Conservation (phyloP, 2,329 filamentous ascomycete species). For the Xylaria sp. region DNA sequence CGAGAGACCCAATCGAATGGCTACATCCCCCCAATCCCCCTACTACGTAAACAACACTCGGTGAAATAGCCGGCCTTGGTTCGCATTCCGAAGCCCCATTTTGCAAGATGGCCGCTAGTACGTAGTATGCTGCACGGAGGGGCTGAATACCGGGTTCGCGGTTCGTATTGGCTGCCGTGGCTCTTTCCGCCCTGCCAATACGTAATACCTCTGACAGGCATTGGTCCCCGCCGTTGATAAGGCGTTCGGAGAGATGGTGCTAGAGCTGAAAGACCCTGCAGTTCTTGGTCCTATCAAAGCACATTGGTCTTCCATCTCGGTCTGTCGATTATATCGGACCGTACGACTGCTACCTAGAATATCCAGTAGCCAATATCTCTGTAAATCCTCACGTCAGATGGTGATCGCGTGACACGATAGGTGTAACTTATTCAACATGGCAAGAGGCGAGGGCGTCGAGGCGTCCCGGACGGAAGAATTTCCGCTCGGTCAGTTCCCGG, state of each 20-base stretch:
- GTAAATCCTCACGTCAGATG: background rate
- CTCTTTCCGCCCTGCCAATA: background rate
- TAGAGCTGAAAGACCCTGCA: background rate
- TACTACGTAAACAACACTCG: background rate
- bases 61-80: background rate
- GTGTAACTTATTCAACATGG: background rate
- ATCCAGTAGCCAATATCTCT: background rate
- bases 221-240: background rate
- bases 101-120: background rate
- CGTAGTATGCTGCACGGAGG: background rate
- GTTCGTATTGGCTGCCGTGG: background rate
- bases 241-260: background rate
- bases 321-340: too few relatives aligned
- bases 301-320: background rate
- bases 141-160: background rate
- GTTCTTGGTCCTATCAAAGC: background rate
- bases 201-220: background rate
- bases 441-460: background rate
- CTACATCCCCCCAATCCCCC: background rate
- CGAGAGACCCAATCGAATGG: background rate
- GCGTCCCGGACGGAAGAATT: background rate
- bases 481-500: background rate
- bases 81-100: background rate
- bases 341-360: too few relatives aligned
- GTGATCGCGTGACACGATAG: background rate